These are phyloP conservation scores for Candida maris DNA, from an alignment of 805 yeast genomes.

Conservation along the genomic window DNA sequence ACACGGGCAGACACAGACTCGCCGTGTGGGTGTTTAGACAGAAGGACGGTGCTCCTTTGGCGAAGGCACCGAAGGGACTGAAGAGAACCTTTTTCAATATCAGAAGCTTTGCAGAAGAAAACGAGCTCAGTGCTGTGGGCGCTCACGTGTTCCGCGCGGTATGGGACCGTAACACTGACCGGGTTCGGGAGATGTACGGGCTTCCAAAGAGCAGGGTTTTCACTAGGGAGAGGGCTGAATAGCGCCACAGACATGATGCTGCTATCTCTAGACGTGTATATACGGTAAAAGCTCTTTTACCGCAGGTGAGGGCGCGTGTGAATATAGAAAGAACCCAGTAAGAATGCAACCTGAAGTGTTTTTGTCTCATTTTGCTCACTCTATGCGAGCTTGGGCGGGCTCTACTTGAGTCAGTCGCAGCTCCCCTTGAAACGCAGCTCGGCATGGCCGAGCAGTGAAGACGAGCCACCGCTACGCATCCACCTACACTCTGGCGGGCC, in stretches of 20 bases:
- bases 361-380: no score
- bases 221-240: conserved; percentile 50
- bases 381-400: no score
- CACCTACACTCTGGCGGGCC: no score
- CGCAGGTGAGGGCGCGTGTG: no score
- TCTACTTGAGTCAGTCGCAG: no score
- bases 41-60: conserved; percentile 24
- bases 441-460: no score
- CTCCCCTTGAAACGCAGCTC: no score
- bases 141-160: conserved; percentile 87
- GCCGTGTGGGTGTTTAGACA: conserved; percentile 92
- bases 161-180: conserved; percentile 72
- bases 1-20: conserved; percentile 76
- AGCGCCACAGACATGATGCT: background rate
- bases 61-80: conserved; percentile 19
- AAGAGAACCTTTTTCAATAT: conserved; percentile 61
- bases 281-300: no score
- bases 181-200: conserved; percentile 69
- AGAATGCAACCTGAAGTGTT: no score
- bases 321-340: no score
- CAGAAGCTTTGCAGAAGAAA: conserved; percentile 55
- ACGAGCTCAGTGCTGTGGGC: conserved; percentile 73
- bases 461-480: no score
- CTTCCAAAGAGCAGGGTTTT: conserved; percentile 74
- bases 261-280: conserved; percentile 3